A percentile compares a stretch with the other conserved stretches of the same genome.
Evolutionary conservation across 768 basidiomycete species (phyloP).

Genomic region (Holtermannia corniformis): DNA sequence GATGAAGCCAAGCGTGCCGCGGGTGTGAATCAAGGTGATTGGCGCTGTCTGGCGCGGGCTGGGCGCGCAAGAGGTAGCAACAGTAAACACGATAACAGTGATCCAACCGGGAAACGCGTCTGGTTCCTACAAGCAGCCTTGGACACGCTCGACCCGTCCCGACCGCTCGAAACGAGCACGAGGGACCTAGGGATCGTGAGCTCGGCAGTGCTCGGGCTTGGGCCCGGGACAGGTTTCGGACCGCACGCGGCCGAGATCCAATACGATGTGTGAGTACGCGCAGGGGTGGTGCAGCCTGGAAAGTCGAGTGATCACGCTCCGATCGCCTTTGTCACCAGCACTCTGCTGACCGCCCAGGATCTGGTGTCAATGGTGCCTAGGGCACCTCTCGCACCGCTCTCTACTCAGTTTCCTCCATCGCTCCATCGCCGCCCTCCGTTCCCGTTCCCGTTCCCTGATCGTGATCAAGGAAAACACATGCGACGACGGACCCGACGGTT

Average conservation of each 20-base stretch:
- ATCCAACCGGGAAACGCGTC: constrained; percentile 28
- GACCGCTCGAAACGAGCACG: constrained; percentile 35
- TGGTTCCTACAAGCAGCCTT: constrained; percentile 65
- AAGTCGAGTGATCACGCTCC: too few relatives aligned
- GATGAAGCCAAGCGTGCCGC: constrained; percentile 47
- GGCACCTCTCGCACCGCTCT: constrained; percentile 68
- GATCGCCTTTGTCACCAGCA: too few relatives aligned
- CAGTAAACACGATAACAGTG: constrained; percentile 40
- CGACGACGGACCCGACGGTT: constrained; percentile 50
- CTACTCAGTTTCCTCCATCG: constrained; percentile 66
- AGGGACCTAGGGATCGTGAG: constrained; percentile 54
- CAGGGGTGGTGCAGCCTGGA: too few relatives aligned
- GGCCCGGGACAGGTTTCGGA: constrained; percentile 29
- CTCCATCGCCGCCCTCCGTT: constrained; percentile 54
- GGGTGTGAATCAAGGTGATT: constrained; percentile 10
- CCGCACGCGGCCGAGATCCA: constrained; percentile 46
- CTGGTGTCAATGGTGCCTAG: constrained; percentile 97
- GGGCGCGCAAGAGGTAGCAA: neutral
- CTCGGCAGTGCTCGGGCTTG: constrained; percentile 48
- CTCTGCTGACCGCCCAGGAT: constrained; percentile 45
- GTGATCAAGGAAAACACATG: constrained; percentile 91
- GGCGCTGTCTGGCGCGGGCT: constrained; percentile 24
- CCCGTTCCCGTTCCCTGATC: constrained; percentile 46
- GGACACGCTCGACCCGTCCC: constrained; percentile 67
- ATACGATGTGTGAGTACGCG: constrained; percentile 65